A percentile compares a stretch with the other conserved stretches of the same genome.
Evolutionary conservation across 148 eudicot genomes (phyloP).

Genomic region (Persicaria tinctoria): DNA sequence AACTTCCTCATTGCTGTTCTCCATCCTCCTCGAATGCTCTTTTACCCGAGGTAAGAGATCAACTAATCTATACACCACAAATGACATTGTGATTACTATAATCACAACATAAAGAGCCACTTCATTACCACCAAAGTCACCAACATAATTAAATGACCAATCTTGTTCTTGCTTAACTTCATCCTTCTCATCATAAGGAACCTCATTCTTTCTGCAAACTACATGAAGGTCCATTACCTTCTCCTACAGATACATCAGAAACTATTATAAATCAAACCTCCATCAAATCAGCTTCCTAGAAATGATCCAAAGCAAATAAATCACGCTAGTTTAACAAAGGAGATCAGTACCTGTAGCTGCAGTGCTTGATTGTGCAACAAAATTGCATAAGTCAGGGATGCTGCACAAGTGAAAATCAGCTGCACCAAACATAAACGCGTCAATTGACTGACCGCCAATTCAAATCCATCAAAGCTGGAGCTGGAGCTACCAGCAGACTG

Average conservation of each 20-base stretch:
- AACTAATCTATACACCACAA: conserved; percentile 56
- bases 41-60: conserved; percentile 52
- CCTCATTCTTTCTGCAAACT: conserved; percentile 28
- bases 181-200: conserved; percentile 14
- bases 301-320: background rate
- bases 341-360: conserved; percentile 52
- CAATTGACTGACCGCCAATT: background rate
- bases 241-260: conserved; percentile 33
- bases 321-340: background rate
- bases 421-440: conserved; percentile 21
- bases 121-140: conserved; percentile 31
- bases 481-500: background rate
- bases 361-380: conserved; percentile 34
- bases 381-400: conserved; percentile 32
- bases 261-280: background rate
- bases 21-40: conserved; percentile 33
- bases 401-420: conserved; percentile 35
- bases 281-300: background rate
- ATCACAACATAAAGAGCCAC: conserved; percentile 55
- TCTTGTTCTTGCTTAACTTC: conserved; percentile 25
- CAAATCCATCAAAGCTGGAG: background rate
- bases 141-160: conserved; percentile 22
- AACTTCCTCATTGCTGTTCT: conserved; percentile 65
- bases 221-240: conserved; percentile 38
- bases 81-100: conserved; percentile 52